Evolutionary conservation across 1,284 basidiomycete genomes (phyloP), one percentile per base, ranked within the genome.

Genomic region (Malassezia nana): DNA sequence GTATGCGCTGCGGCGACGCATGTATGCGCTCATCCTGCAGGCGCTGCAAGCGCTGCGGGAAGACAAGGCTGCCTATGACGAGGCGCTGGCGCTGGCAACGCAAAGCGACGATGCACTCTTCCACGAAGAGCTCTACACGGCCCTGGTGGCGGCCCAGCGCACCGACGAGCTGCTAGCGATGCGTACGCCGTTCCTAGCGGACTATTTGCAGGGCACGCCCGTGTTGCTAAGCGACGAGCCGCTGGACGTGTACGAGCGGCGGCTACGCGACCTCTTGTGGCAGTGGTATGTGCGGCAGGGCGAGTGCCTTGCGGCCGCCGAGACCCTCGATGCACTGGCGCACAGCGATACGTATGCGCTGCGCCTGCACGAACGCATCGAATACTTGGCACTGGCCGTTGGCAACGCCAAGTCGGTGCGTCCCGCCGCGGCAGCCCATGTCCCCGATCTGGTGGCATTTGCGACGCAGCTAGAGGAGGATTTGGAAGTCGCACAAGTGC

Each of bases 401-500:
- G 87, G 87, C 52, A 94, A 95, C 67, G 92, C 90, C 43, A 96
- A 96, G 77, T 66, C 65, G 9, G 52, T 66, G 24, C 59, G 63
- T 25, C 58, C 63, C 12, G 41, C 57, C 33, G 50, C 57, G 9
- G 60, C 58, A 18, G 89, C 15, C 86, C 90, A 68, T 39, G 63
- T 30, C 85, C 88, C 15, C 80, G 87, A 25, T 82, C 63, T 89
- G 89, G 88, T 96, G 52, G 84, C 87, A 44, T 94, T 96, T 78
- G 80, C 92, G 24, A 87, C 85, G 0, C 86, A 89, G 60, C 78
- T 95, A 15, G 91, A 96, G 76, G 94, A 98, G 76, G 89, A 90
- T 72, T 81, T 98, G 8, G 94, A 98, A 53, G 94, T 98, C 12
- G 88, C 90, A 3, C 87, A 92, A 76, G 89, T 98, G 8, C 94